Evolutionary conservation across 2,329 filamentous ascomycete species (phyloP).

Genomic region (Thielaviopsis musarum): DNA sequence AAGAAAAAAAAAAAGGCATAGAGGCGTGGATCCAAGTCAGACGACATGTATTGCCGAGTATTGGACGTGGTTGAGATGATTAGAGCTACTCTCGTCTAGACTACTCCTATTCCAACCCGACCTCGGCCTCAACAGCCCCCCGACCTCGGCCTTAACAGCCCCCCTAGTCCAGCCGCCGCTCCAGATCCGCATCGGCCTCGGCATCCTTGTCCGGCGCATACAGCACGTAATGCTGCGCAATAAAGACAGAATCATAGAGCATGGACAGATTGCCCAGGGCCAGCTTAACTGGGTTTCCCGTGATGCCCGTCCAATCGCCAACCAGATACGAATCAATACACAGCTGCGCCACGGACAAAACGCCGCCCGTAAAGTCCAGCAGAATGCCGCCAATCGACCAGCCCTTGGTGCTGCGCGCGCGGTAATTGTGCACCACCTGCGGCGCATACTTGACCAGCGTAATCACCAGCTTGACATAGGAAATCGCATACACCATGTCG

Average conservation of each 20-base stretch:
- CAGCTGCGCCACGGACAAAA: constrained; percentile 68
- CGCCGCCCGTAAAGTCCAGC: constrained; percentile 65
- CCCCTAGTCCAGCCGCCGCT: constrained; percentile 13
- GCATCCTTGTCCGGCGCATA: constrained; percentile 28
- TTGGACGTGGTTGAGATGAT: neutral
- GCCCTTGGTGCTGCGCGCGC: constrained; percentile 67
- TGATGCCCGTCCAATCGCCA: constrained; percentile 77
- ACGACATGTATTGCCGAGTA: neutral
- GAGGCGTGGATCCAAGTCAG: neutral
- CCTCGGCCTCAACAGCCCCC: neutral
- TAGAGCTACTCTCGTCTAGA: neutral
- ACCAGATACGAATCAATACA: constrained; percentile 72
- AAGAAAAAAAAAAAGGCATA: too few relatives aligned
- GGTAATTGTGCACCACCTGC: constrained; percentile 68
- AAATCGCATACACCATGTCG: constrained; percentile 50
- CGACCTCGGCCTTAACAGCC: neutral
- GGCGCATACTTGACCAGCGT: constrained; percentile 89
- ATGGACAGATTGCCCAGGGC: constrained; percentile 72
- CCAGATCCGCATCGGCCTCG: constrained; percentile 17
- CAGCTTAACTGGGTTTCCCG: constrained; percentile 84
- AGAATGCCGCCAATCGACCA: constrained; percentile 80
- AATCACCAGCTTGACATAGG: constrained; percentile 77
- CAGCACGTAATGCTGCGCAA: constrained; percentile 73
- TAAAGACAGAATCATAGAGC: constrained; percentile 72
- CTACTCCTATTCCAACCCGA: neutral